Evolutionary conservation across 768 basidiomycete species (phyloP).

Genomic region (Mycena pura): DNA sequence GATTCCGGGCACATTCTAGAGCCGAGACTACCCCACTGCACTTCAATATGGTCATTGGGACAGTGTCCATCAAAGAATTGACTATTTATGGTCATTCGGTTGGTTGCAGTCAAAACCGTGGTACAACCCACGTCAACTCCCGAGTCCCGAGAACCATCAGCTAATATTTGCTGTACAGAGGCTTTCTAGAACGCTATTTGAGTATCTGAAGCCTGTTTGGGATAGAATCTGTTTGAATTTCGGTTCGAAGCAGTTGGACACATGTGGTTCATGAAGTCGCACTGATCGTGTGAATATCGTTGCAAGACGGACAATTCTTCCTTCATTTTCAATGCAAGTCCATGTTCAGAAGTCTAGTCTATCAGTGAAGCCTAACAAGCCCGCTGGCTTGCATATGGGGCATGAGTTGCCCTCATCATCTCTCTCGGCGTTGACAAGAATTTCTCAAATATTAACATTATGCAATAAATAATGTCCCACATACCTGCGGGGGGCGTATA

Average conservation of each 20-base stretch:
- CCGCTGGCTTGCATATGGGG: background rate
- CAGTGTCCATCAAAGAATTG: background rate
- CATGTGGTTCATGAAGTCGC: no score
- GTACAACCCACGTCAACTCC: background rate
- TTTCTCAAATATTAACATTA: background rate
- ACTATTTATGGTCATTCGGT: background rate
- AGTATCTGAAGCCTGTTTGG: background rate
- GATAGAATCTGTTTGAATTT: background rate
- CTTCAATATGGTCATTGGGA: background rate
- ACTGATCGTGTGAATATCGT: constrained; percentile 4
- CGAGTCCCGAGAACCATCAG: background rate
- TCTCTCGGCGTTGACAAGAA: background rate
- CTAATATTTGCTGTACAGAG: background rate
- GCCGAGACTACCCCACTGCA: background rate
- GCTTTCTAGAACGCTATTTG: background rate
- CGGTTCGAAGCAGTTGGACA: background rate
- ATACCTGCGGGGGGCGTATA: background rate
- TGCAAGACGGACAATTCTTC: background rate
- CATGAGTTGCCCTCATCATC: constrained; percentile 2
- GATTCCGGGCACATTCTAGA: background rate
- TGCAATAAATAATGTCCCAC: background rate
- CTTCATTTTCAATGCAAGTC: background rate
- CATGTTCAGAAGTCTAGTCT: background rate
- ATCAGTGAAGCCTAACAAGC: constrained; percentile 4
- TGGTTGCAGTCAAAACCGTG: background rate